These are phyloP conservation scores for Thermochaetoides thermophila DNA, from an alignment of 495 filamentous ascomycete genomes.

Conservation along the genomic window DNA sequence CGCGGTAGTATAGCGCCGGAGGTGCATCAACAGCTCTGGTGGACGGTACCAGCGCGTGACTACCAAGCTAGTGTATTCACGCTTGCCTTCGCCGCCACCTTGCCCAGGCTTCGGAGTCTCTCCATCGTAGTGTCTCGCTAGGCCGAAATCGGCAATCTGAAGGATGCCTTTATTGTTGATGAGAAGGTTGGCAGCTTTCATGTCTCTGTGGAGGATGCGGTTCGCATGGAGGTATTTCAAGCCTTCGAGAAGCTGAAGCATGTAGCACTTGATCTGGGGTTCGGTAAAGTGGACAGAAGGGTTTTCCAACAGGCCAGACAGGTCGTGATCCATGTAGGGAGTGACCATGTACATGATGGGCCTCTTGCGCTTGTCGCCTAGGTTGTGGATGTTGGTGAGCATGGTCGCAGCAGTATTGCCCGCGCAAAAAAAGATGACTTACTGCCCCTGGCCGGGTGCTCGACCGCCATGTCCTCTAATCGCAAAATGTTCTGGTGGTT, in stretches of 20 bases:
- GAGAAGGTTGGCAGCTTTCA: conserved; percentile 97
- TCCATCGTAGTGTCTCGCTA: conserved; percentile 89
- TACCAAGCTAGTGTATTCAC: conserved; percentile 89
- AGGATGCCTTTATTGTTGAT: conserved; percentile 91
- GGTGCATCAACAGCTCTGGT: conserved; percentile 77
- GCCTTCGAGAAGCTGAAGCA: conserved; percentile 85
- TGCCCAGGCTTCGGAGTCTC: conserved; percentile 59
- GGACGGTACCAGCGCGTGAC: conserved; percentile 97
- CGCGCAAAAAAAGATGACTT: conserved; percentile 6
- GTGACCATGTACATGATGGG: conserved; percentile 97
- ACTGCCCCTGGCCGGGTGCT: conserved; percentile 53
- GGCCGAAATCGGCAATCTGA: conserved; percentile 93
- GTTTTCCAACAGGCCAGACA: conserved; percentile 91
- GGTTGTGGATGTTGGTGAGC: conserved; percentile 4
- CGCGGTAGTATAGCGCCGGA: conserved; percentile 81
- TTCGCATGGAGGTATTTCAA: conserved; percentile 79
- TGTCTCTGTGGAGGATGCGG: conserved; percentile 85
- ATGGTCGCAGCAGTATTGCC: background rate
- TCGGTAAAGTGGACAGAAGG: conserved; percentile 73
- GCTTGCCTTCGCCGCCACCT: conserved; percentile 69
- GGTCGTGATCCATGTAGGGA: conserved; percentile 97
- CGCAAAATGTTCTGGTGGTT: conserved; percentile 78
- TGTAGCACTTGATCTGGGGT: conserved; percentile 93
- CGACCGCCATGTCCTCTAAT: conserved; percentile 91
- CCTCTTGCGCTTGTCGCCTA: conserved; percentile 62